A percentile compares a stretch with the other conserved stretches of the same genome.
Evolutionary conservation across 768 basidiomycete species (phyloP).

Genomic region (Tulasnella sp.): DNA sequence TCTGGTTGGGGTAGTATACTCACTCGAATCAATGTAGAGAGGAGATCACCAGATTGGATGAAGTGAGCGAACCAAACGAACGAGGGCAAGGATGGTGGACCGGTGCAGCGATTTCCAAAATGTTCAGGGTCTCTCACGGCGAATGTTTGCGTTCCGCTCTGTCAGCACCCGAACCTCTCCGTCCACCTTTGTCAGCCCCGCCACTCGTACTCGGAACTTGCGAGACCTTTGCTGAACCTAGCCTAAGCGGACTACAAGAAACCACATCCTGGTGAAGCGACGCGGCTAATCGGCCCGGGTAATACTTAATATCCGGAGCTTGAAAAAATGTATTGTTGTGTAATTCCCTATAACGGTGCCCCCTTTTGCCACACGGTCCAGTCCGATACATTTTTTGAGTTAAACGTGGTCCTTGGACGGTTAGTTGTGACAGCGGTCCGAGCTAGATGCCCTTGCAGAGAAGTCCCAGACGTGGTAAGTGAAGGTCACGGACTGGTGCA

Average conservation of each 20-base stretch:
- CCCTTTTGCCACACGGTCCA: no score
- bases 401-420: no score
- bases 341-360: background rate
- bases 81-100: background rate
- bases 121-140: background rate
- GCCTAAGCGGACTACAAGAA: background rate
- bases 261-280: background rate
- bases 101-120: background rate
- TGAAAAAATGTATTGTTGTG: background rate
- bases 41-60: background rate
- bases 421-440: no score
- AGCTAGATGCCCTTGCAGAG: no score
- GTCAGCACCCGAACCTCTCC: background rate
- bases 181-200: background rate
- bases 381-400: no score
- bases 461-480: no score
- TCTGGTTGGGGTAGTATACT: background rate
- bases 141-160: background rate
- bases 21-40: background rate
- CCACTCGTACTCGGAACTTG: background rate
- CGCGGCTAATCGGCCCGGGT: background rate
- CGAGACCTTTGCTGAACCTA: background rate
- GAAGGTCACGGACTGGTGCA: no score
- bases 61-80: background rate
- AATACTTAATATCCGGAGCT: background rate